A percentile compares a stretch with the other conserved stretches of the same genome.
Evolutionary conservation across 768 basidiomycete genomes (phyloP).

Genomic region (Sporobolomyces phaffii): DNA sequence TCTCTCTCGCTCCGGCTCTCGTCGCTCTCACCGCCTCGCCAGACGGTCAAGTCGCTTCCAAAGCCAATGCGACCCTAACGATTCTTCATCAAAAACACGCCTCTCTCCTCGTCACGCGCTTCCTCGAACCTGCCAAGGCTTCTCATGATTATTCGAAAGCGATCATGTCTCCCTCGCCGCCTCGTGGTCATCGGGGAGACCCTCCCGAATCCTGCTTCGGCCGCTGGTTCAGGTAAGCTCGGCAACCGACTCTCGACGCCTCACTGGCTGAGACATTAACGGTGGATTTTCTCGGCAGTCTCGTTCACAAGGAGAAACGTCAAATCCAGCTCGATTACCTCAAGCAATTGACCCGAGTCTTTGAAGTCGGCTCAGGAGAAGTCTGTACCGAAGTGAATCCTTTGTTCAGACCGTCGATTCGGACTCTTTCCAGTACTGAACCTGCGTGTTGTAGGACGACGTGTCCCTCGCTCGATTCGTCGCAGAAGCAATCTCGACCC

Average conservation of each 20-base stretch:
- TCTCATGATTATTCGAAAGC: constrained; percentile 79
- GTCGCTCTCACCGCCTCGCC: constrained; percentile 58
- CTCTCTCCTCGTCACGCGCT: constrained; percentile 79
- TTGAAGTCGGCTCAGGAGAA: constrained; percentile 62
- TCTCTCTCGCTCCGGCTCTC: constrained; percentile 57
- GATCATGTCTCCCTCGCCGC: constrained; percentile 47
- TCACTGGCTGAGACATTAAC: no score
- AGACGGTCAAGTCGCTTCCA: constrained; percentile 56
- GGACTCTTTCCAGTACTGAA: no score
- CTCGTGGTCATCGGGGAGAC: constrained; percentile 61
- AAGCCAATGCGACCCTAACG: constrained; percentile 73
- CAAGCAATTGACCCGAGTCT: constrained; percentile 70
- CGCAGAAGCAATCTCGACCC: constrained; percentile 83
- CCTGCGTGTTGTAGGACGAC: constrained; percentile 58
- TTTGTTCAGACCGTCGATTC: no score
- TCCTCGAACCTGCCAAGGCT: constrained; percentile 67
- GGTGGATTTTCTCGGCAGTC: constrained; percentile 34
- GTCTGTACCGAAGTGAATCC: constrained; percentile 57
- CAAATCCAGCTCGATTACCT: constrained; percentile 76
- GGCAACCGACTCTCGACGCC: no score
- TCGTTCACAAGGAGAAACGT: constrained; percentile 86
- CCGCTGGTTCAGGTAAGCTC: constrained; percentile 62
- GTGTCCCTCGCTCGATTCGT: constrained; percentile 83
- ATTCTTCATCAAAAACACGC: constrained; percentile 82
- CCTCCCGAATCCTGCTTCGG: constrained; percentile 69